Percentiles rank a stretch among this genome's conserved stretches.
Evolutionary conservation across 495 filamentous ascomycete species (phyloP).

Genomic region (Aspergillus saccharolyticus): DNA sequence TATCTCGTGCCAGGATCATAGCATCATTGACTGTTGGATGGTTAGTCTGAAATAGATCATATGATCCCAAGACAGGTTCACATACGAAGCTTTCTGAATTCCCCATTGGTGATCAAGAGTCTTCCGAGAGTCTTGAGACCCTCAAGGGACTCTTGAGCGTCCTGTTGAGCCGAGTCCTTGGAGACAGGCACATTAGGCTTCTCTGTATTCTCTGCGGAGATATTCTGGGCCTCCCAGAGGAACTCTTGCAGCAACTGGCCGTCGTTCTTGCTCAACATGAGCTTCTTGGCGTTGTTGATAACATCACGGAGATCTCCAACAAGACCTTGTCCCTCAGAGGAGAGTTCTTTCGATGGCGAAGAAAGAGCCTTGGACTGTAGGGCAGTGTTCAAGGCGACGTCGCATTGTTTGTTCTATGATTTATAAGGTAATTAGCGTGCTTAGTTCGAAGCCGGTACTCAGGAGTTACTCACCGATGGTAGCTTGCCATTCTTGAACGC

Average conservation of each 20-base stretch:
- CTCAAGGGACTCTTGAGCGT: conserved; percentile 73
- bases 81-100: conserved; percentile 90
- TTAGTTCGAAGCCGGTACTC: conserved; percentile 6
- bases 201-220: conserved; percentile 53
- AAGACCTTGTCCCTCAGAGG: conserved; percentile 70
- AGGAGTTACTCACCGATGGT: conserved; percentile 64
- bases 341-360: conserved; percentile 73
- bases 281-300: conserved; percentile 78
- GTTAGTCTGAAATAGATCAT: conserved; percentile 22
- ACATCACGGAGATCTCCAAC: conserved; percentile 75
- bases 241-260: conserved; percentile 94
- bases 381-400: conserved; percentile 84
- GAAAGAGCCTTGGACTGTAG: conserved; percentile 61
- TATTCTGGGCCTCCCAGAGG: conserved; percentile 83
- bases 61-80: conserved; percentile 11
- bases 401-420: conserved; percentile 81
- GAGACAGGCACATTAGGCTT: conserved; percentile 61
- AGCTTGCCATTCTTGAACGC: conserved; percentile 88
- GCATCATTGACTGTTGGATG: conserved; percentile 69
- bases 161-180: conserved; percentile 71
- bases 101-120: conserved; percentile 89
- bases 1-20: conserved; percentile 75
- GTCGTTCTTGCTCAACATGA: conserved; percentile 93
- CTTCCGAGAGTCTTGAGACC: conserved; percentile 87
- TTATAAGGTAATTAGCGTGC: too few relatives aligned